phyloP scores from a whole-genome alignment of 176 grass and related monocot species.

The Oryza nivara region DNA sequence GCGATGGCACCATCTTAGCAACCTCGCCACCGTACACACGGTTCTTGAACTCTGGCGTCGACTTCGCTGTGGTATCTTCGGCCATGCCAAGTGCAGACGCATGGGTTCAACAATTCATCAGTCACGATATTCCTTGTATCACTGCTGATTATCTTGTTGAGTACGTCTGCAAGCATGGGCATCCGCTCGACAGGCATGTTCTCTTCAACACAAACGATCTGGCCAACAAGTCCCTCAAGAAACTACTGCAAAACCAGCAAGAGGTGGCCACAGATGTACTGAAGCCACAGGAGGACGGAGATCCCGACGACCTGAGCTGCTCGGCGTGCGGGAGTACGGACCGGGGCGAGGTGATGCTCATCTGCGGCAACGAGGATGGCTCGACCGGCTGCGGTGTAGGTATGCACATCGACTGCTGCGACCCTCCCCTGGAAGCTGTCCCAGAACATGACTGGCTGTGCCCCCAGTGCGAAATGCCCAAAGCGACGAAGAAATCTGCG shows the following conservation, averaged over 20 bases:
- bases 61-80: conserved; percentile 68
- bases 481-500: conserved; percentile 32
- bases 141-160: conserved; percentile 78
- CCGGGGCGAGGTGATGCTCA: conserved; percentile 79
- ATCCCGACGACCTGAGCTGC: conserved; percentile 53
- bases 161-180: conserved; percentile 71
- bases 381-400: conserved; percentile 64
- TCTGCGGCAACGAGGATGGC: conserved; percentile 73
- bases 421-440: conserved; percentile 67
- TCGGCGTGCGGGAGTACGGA: conserved; percentile 52
- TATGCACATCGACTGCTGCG: conserved; percentile 80
- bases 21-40: conserved; percentile 83
- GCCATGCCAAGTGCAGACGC: conserved; percentile 64
- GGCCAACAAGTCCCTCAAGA: conserved; percentile 61
- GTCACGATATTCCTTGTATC: conserved; percentile 64
- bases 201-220: conserved; percentile 63
- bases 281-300: conserved; percentile 1
- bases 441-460: conserved; percentile 77
- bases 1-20: conserved; percentile 80
- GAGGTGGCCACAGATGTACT: conserved; percentile 44
- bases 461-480: conserved; percentile 41
- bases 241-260: conserved; percentile 54
- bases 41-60: conserved; percentile 61
- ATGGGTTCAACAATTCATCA: conserved; percentile 77
- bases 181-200: conserved; percentile 66